Conservation (phyloP, 768 basidiomycete genomes). For the Coprinopsis strossmayeri region DNA sequence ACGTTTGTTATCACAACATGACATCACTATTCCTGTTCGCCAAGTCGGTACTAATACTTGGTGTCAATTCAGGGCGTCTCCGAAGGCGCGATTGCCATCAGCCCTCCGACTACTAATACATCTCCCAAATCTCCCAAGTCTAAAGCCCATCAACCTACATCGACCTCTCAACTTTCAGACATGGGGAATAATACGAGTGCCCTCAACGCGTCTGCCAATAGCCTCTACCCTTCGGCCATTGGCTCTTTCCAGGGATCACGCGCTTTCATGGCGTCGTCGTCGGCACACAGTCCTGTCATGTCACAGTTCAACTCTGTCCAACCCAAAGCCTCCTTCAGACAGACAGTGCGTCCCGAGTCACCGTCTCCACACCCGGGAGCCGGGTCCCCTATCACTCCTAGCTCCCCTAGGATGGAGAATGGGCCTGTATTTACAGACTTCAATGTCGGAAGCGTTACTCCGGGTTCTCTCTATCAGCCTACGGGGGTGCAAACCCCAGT, state of each 20-base stretch:
- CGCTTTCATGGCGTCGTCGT: constrained; percentile 7
- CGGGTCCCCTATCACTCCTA: not conserved
- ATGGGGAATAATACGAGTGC: constrained; percentile 11
- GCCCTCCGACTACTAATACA: constrained; percentile 5
- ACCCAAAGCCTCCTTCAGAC: constrained; percentile 5
- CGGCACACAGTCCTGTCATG: constrained; percentile 5
- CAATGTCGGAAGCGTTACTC: not conserved
- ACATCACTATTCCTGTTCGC: constrained; percentile 14
- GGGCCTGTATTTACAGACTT: not conserved
- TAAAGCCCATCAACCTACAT: constrained; percentile 9
- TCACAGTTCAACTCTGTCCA: constrained; percentile 8
- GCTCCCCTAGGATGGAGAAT: not conserved
- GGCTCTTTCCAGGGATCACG: constrained; percentile 3
- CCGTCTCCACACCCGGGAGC: constrained; percentile 16
- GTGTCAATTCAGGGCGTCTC: not conserved
- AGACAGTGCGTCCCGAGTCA: constrained; percentile 6
- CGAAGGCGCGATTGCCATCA: not conserved
- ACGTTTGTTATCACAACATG: constrained; percentile 14
- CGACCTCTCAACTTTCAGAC: constrained; percentile 1
- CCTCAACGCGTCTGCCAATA: not conserved
- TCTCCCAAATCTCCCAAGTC: constrained; percentile 9
- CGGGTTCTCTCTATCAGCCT: constrained; percentile 1
- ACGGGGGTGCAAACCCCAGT: not conserved
- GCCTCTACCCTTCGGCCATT: constrained; percentile 6
- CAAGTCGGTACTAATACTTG: not conserved